Evolutionary conservation across 208 protist species (phyloP), one percentile per base, ranked within the genome.

Genomic region (Leishmania martiniquensis): DNA sequence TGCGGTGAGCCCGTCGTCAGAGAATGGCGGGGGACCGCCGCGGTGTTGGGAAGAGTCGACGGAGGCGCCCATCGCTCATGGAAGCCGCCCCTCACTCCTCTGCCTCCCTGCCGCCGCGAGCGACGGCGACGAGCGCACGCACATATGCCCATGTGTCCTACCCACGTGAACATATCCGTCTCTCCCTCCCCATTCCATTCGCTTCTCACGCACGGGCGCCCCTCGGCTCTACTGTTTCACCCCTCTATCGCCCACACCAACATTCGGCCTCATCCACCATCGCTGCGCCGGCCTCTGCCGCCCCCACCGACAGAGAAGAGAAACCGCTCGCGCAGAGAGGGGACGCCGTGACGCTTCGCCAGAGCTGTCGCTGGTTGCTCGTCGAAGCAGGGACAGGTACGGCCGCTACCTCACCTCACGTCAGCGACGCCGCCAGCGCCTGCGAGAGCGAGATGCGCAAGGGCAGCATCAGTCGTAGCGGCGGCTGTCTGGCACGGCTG

Each of bases 401-500:
- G 29, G 34, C 60, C 60, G 34, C 34, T 4, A 9, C 37, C 60
- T n/a, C 37, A 6, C 37, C 60, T 42, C 60, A 37, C 22, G 60
- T 15, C 60, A 67, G 34, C 13, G 60, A 66, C 9, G 60, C 60
- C 25, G 2, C 34, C 60, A 39, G 60, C 60, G 44, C 60, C 37
- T 69, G 22, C 22, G 6, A n/a, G 22, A 69, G 25, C 37, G 42
- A 69, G 42, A 47, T 10, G 49, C n/a, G 47, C 49, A 17, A 39
- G 20, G 29, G 45, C 44, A 70, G 13, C 65, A 15, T 4, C 34
- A 69, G 37, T 42, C 13, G 63, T 15, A 39, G 39, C 34, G 29
- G 34, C 9, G 63, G 85, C 17, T 75, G 85, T 62, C 62, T 89
- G 52, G 47, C 74, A 37, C 68, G 67, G 20, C 63, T 89, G 45